Base-by-base conservation (phyloP, 2,329 filamentous ascomycete genomes). In the Macroventuria anomochaeta region DNA sequence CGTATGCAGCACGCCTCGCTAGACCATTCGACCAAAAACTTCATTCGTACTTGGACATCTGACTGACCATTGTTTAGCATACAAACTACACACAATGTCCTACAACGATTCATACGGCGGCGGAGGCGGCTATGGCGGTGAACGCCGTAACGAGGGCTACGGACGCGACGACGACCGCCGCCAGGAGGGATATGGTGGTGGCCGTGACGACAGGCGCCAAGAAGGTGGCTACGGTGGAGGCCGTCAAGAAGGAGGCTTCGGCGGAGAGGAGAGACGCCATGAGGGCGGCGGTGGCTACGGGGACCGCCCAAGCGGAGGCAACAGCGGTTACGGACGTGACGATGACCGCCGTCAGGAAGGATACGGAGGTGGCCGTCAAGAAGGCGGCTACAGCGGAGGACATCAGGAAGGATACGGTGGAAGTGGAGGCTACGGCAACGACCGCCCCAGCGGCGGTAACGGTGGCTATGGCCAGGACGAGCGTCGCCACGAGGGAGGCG, bases 61-160 rank as follows among this genome's bases (percentile, higher is more conserved):
- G 11, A 12, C 44, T 54, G 28, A 54, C 29, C 11, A 15, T 5
- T 13, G 2, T 5, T 13, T 26, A 49, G 44, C 20, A 36, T 13
- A 21, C 3, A 31, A 29, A 18, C 2, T 1, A 34, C 18, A 13
- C 42, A 62, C 23, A 36, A 67, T 68, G 64, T 68, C 64, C 25
- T 66, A 67, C 57, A 69, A 66, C 59, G 60, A 65, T 12, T 60
- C 58, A 21, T 57, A 58, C 54, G 53, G 57, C 29, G 58, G 56
- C 18, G 53, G 59, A 31, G 53, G 57, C n/a, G 44, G 59, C 32
- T 53, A 61, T n/a, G 57, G 59, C 21, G 44, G 56, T 25, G 55
- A 65, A 32, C 60, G 62, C 25, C 59, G 59, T 15, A 50, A 58
- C 31, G 57, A 57, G 6, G 43, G 57, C 21, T 59, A 61, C 10